Evolutionary conservation across 2,329 filamentous ascomycete genomes (phyloP), one percentile per base, ranked within the genome.

Genomic region (Pseudogymnoascus sp.): DNA sequence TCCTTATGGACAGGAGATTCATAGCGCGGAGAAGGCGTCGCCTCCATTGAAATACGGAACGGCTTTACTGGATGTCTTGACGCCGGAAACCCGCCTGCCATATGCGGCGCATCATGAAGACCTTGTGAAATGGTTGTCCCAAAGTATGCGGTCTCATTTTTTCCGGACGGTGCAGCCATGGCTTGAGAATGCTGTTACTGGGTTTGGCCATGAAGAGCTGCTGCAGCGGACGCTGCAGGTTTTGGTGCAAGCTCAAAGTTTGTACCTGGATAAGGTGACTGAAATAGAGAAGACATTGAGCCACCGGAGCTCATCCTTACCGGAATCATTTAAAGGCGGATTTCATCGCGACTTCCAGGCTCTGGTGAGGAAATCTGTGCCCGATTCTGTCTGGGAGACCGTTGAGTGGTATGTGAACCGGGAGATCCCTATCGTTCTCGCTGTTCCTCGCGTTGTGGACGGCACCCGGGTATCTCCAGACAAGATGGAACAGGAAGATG

Each of bases 311-410:
- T 65, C 68, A 25, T 71, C 72, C 49, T 72, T 70, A 33, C 77
- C 75, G 61, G 72, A 74, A 52, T 71, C 72, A 33, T 76, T 76
- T 40, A 73, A 79, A 6, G 71, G 70, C 61, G 82, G 81, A 62
- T 88, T 90, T 69, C 78, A 77, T 14, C 76, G 81, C 59, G 86
- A 90, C 65, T 73, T 90, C 9, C 81, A 88, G 68, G 84, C 86
- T 21, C 78, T 89, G 21, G 81, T 90, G 65, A 81, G 83, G 49
- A 88, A 88, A 71, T 86, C 86, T 8, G 78, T 85, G 63, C 82
- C 81, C 2, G 76, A 76, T 38, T 76, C 79, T 3, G 76, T 89
- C 59, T 77, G 80, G 37, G 75, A 75, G 58, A 82, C 85, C 1
- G 72, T 90, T 23, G 79, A 78, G 43, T 76, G 74, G 43, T 81